Percentiles rank a stretch among this genome's conserved stretches.
Evolutionary conservation across 345 rosid genomes (phyloP).

Genomic region (Brassica napus): DNA sequence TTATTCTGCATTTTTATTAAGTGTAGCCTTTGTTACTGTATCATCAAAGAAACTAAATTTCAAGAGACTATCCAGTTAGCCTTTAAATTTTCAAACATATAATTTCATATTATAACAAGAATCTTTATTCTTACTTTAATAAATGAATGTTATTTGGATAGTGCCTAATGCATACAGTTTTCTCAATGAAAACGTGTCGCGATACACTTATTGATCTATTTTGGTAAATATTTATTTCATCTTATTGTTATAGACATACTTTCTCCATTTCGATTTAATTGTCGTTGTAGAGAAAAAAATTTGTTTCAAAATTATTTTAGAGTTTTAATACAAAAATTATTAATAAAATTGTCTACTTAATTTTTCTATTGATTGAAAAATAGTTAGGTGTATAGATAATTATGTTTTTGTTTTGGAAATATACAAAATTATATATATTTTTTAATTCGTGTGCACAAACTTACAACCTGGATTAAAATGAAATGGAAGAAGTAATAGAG

Average conservation of each 20-base stretch:
- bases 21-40: not conserved
- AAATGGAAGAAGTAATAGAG: not conserved
- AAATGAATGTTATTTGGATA: not conserved
- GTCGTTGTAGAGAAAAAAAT: too few relatives aligned
- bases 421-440: too few relatives aligned
- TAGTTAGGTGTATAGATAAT: too few relatives aligned
- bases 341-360: too few relatives aligned
- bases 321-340: too few relatives aligned
- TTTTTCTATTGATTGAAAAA: too few relatives aligned
- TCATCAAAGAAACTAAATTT: not conserved
- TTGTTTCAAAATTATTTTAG: too few relatives aligned
- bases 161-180: not conserved
- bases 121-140: not conserved
- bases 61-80: not conserved
- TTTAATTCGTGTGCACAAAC: too few relatives aligned
- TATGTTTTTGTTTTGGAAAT: too few relatives aligned
- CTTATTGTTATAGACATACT: constrained; percentile 10
- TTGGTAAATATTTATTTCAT: not conserved
- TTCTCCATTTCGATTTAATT: too few relatives aligned
- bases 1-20: not conserved
- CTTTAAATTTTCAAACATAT: not conserved
- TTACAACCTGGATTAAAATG: too few relatives aligned
- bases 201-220: not conserved
- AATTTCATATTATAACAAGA: not conserved
- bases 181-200: not conserved